Conservation (phyloP, 179 eudicot genomes). For the Pouteria campechiana region DNA sequence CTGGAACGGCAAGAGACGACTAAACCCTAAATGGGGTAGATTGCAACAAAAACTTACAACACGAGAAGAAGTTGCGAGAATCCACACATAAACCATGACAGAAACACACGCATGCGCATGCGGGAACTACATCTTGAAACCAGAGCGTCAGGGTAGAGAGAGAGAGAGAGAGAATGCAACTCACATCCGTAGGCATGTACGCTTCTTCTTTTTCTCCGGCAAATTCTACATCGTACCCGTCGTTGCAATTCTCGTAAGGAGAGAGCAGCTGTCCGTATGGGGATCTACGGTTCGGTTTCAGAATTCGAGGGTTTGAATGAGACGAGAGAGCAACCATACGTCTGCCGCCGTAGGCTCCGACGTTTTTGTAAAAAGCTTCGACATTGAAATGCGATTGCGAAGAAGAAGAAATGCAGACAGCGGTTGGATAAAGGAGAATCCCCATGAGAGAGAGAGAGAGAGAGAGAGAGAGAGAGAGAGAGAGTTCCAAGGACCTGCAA, state of each 20-base stretch:
- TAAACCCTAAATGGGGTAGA: too few relatives aligned
- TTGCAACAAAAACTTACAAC: too few relatives aligned
- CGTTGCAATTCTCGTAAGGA: slow-evolving; percentile 31
- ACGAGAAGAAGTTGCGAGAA: too few relatives aligned
- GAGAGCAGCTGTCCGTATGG: slow-evolving; percentile 33
- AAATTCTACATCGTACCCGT: slow-evolving; percentile 8
- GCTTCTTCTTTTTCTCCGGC: slow-evolving; percentile 20
- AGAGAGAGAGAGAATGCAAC: not conserved
- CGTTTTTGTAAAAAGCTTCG: too few relatives aligned
- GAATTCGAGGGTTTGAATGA: slow-evolving; percentile 56
- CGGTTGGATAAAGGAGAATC: too few relatives aligned
- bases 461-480: slow-evolving; percentile 3
- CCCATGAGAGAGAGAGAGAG: too few relatives aligned
- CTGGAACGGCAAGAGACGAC: too few relatives aligned
- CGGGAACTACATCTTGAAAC: not conserved
- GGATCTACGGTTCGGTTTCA: slow-evolving; percentile 59
- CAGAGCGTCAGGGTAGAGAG: not conserved
- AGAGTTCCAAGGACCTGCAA: too few relatives aligned
- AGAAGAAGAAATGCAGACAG: not conserved
- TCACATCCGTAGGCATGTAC: slow-evolving; percentile 40
- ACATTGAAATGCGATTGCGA: not conserved
- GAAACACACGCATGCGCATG: not conserved
- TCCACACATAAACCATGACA: not conserved
- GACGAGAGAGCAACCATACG: slow-evolving; percentile 27
- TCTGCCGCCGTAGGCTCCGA: not conserved